Conservation (phyloP, 1,284 basidiomycete genomes). For the Coriolopsis trogii region DNA sequence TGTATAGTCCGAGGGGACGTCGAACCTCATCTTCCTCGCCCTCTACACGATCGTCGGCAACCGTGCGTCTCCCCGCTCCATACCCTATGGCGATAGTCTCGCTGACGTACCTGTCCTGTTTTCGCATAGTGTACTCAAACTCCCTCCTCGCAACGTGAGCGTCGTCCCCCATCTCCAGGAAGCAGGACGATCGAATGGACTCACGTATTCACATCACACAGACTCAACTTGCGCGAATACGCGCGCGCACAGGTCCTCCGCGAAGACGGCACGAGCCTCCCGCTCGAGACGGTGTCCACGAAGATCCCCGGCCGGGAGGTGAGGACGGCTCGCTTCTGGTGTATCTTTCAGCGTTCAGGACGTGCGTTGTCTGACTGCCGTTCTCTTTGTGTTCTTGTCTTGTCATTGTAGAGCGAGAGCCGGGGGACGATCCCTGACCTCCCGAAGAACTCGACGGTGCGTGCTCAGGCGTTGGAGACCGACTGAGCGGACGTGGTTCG, state of each 20-base stretch:
- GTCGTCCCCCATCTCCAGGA: not conserved
- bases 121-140: constrained; percentile 1
- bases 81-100: no score
- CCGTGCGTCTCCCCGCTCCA: no score
- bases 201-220: not conserved
- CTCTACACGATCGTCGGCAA: not conserved
- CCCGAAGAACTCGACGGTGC: not conserved
- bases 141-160: not conserved
- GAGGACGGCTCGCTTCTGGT: not conserved
- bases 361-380: no score
- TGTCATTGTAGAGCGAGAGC: not conserved
- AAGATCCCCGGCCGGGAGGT: not conserved
- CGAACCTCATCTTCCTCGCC: not conserved
- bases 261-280: constrained; percentile 1
- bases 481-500: no score
- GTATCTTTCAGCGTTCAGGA: not conserved
- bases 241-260: not conserved
- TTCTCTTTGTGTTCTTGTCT: no score
- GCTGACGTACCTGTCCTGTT: not conserved
- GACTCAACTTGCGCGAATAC: not conserved
- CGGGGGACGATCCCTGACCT: not conserved
- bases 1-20: not conserved
- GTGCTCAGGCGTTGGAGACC: no score
- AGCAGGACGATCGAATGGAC: no score
- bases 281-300: not conserved